Percentiles rank a stretch among this genome's conserved stretches.
These are phyloP conservation scores for Aspergillus flavus DNA, from an alignment of 2,329 filamentous ascomycete genomes.

Conservation along the genomic window DNA sequence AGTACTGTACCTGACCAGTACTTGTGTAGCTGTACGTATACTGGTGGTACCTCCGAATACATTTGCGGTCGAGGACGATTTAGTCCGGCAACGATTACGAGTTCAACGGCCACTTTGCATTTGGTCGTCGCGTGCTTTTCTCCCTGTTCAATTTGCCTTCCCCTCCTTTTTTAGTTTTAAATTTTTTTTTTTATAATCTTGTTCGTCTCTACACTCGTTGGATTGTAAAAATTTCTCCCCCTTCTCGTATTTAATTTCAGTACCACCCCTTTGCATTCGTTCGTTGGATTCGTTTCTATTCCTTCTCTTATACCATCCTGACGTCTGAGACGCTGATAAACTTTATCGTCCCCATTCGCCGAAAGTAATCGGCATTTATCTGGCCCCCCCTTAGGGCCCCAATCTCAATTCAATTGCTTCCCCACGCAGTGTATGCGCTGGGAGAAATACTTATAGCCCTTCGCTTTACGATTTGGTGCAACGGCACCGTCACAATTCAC, in stretches of 20 bases:
- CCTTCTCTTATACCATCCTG: neutral
- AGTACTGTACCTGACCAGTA: neutral
- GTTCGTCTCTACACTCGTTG: neutral
- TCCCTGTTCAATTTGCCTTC: neutral
- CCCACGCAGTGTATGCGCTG: neutral
- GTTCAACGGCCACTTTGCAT: constrained; percentile 11
- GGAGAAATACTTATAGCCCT: neutral
- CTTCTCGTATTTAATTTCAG: neutral
- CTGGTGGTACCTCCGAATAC: neutral
- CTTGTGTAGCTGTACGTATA: neutral
- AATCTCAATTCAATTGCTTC: neutral
- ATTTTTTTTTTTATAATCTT: neutral
- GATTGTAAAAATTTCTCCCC: neutral
- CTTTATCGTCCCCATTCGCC: constrained; percentile 7
- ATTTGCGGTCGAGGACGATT: neutral
- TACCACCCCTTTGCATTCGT: constrained; percentile 2
- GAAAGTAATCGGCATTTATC: constrained; percentile 3
- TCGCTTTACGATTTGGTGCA: neutral
- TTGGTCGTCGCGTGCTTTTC: constrained; percentile 6
- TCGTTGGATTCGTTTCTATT: neutral
- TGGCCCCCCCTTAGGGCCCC: neutral
- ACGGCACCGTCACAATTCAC: constrained; percentile 9
- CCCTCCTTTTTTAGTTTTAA: neutral
- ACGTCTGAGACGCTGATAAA: constrained; percentile 8
- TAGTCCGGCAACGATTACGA: constrained; percentile 3